These are phyloP conservation scores for Gossypium mustelinum DNA, from an alignment of 345 rosid species.

Conservation along the genomic window DNA sequence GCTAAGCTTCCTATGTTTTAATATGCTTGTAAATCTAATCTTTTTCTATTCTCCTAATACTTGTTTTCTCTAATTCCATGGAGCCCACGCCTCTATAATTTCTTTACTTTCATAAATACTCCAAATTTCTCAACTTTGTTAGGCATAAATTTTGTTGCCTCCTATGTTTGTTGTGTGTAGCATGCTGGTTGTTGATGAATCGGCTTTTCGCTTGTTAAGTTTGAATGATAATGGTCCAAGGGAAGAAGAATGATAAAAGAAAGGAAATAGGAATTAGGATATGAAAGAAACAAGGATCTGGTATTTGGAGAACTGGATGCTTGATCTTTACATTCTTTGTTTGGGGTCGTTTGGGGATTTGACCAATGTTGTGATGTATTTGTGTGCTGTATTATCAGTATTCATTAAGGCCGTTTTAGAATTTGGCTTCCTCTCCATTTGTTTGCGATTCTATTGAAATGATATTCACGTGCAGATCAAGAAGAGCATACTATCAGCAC, in stretches of 20 bases:
- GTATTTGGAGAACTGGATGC: neutral
- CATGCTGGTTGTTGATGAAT: neutral
- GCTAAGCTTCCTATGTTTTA: neutral
- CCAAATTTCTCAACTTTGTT: neutral
- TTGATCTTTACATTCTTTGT: neutral
- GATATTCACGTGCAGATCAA: constrained; percentile 51
- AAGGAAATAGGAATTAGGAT: neutral
- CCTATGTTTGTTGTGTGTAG: neutral
- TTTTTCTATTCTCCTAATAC: neutral
- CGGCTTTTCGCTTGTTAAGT: neutral
- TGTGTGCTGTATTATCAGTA: neutral
- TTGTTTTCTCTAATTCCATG: neutral
- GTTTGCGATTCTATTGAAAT: neutral
- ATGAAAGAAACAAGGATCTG: neutral
- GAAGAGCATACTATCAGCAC: constrained; percentile 50
- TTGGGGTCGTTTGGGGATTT: neutral
- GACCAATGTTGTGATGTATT: neutral
- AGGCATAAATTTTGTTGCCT: neutral
- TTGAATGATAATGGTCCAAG: neutral
- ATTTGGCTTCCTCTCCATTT: neutral
- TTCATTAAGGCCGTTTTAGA: neutral
- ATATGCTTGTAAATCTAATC: neutral
- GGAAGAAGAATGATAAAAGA: neutral
- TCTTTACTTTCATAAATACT: neutral
- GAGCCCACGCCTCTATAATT: neutral